Evolutionary conservation across 2,329 filamentous ascomycete species (phyloP).

Genomic region (Penicillium vulpinum): DNA sequence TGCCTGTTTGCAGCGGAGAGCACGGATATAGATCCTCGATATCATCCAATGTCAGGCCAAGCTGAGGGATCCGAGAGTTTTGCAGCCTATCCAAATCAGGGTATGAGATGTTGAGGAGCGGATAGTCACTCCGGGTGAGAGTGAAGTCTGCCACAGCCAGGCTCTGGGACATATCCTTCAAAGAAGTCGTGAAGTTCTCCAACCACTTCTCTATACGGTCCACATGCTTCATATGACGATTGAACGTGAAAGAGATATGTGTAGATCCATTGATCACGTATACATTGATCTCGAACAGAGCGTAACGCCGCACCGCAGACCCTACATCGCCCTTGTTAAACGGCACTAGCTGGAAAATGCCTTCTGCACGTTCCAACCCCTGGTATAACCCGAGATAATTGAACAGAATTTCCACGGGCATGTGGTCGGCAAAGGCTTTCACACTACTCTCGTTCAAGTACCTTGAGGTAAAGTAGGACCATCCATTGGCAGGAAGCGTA

Average conservation of each 20-base stretch:
- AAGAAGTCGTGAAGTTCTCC: not conserved
- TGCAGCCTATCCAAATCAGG: not conserved
- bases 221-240: not conserved
- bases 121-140: not conserved
- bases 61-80: not conserved
- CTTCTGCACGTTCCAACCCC: no score
- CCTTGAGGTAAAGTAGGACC: not conserved
- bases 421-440: not conserved
- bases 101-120: not conserved
- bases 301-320: no score
- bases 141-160: not conserved
- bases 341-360: no score
- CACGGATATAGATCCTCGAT: conserved; percentile 40
- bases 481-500: not conserved
- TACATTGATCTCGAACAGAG: no score
- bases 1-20: conserved; percentile 41
- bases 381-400: no score
- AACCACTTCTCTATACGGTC: not conserved
- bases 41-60: conserved; percentile 1
- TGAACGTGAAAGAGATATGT: not conserved
- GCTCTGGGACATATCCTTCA: not conserved
- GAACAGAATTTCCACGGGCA: not conserved
- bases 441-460: not conserved
- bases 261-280: no score
- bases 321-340: no score